phyloP scores from a whole-genome alignment of 2,329 filamentous ascomycete genomes.

The Pseudogymnoascus sp. region DNA sequence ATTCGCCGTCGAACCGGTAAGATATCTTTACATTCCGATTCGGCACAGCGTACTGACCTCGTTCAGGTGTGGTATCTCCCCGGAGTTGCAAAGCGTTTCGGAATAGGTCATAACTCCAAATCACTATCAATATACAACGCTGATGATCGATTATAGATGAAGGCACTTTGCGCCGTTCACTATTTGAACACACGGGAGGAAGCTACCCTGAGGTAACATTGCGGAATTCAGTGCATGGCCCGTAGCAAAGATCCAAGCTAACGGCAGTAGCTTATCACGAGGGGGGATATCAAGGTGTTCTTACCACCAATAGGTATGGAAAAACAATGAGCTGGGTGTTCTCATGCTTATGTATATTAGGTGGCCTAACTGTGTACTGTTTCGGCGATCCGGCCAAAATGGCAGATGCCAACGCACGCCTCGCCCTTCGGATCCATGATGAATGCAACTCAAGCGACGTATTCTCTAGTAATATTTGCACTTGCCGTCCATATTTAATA shows the following conservation, averaged over 20 bases:
- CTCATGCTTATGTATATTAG: constrained; percentile 28
- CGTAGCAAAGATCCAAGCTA: constrained; percentile 24
- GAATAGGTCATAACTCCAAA: constrained; percentile 43
- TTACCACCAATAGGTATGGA: constrained; percentile 74
- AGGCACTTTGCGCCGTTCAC: constrained; percentile 69
- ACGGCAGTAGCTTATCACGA: constrained; percentile 61
- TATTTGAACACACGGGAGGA: constrained; percentile 94
- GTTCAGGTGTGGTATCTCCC: constrained; percentile 67
- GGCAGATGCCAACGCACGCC: constrained; percentile 70
- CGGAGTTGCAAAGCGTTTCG: constrained; percentile 84
- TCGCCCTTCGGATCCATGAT: constrained; percentile 79
- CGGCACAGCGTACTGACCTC: neutral
- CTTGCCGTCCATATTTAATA: constrained; percentile 88
- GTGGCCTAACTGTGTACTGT: constrained; percentile 90
- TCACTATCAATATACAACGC: constrained; percentile 7
- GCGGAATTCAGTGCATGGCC: constrained; percentile 17
- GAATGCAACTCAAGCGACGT: constrained; percentile 96
- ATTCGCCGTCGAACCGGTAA: constrained; percentile 85
- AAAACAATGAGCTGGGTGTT: neutral
- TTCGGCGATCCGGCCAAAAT: constrained; percentile 94
- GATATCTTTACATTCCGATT: constrained; percentile 34
- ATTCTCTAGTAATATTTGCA: constrained; percentile 96
- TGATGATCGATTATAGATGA: constrained; percentile 51
- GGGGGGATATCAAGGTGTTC: constrained; percentile 90
- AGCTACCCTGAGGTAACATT: constrained; percentile 69